Conservation (phyloP, 2,329 filamentous ascomycete genomes). For the Dactylellina parvicollis region DNA sequence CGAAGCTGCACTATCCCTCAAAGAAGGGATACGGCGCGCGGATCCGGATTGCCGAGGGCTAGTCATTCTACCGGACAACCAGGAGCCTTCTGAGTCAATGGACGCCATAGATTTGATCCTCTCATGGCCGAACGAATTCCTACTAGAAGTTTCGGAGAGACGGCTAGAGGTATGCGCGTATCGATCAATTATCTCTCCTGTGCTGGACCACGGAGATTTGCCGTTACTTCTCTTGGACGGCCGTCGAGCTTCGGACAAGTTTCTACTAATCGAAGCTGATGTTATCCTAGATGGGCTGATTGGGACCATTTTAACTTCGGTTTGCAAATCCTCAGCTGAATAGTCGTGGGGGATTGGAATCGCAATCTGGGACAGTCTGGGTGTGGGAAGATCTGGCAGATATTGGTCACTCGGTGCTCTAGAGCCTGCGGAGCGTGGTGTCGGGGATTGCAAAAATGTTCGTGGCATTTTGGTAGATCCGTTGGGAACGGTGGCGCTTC, state of each 20-base stretch:
- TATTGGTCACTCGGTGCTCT: constrained; percentile 44
- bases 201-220: constrained; percentile 33
- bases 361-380: constrained; percentile 35
- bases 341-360: constrained; percentile 48
- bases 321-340: constrained; percentile 14
- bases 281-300: constrained; percentile 25
- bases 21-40: constrained; percentile 63
- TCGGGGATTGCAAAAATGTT: constrained; percentile 49
- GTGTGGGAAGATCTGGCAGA: constrained; percentile 28
- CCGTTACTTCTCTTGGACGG: constrained; percentile 28
- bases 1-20: constrained; percentile 63
- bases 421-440: constrained; percentile 37
- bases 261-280: constrained; percentile 30
- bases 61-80: constrained; percentile 79
- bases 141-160: constrained; percentile 46
- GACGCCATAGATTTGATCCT: constrained; percentile 76
- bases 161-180: constrained; percentile 37
- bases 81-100: constrained; percentile 93
- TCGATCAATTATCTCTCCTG: constrained; percentile 36
- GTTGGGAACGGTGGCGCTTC: constrained; percentile 4
- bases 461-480: constrained; percentile 33
- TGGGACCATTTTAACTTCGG: constrained; percentile 30
- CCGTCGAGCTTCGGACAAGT: constrained; percentile 38
- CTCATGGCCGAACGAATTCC: constrained; percentile 39
- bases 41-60: constrained; percentile 65